These are phyloP conservation scores for Pichia cactophila DNA, from an alignment of 1,139 yeast genomes.

Conservation along the genomic window DNA sequence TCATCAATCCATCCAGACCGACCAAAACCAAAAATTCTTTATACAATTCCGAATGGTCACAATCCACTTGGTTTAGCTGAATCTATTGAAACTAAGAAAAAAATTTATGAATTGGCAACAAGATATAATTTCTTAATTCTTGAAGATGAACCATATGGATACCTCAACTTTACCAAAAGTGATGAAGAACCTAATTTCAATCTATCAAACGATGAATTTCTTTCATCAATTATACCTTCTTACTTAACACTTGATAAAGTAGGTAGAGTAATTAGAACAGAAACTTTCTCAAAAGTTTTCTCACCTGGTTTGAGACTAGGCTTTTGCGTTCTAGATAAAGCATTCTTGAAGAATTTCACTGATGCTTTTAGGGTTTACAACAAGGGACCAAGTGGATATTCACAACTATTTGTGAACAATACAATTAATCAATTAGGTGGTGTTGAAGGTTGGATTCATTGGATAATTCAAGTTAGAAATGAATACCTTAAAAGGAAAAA, in stretches of 20 bases:
- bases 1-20: constrained; percentile 25
- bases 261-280: constrained; percentile 79
- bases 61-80: constrained; percentile 84
- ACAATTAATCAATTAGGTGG: constrained; percentile 35
- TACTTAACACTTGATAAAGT: constrained; percentile 64
- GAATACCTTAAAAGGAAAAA: constrained; percentile 53
- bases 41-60: constrained; percentile 81
- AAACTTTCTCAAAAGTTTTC: constrained; percentile 76
- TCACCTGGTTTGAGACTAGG: constrained; percentile 88
- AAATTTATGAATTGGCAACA: constrained; percentile 59
- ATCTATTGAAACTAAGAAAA: constrained; percentile 51
- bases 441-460: constrained; percentile 56
- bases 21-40: constrained; percentile 49
- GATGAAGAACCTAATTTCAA: constrained; percentile 20
- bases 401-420: constrained; percentile 36
- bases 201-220: constrained; percentile 44
- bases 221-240: constrained; percentile 51
- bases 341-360: constrained; percentile 37
- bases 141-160: constrained; percentile 90
- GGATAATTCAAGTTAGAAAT: constrained; percentile 57
- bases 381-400: constrained; percentile 40
- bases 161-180: constrained; percentile 33
- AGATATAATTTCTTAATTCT: constrained; percentile 67
- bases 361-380: constrained; percentile 33
- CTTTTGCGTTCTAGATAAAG: constrained; percentile 66